Percentiles rank a stretch among this genome's conserved stretches.
phyloP scores from a whole-genome alignment of 129 eudicot species.

The Oenanthe sinensis region DNA sequence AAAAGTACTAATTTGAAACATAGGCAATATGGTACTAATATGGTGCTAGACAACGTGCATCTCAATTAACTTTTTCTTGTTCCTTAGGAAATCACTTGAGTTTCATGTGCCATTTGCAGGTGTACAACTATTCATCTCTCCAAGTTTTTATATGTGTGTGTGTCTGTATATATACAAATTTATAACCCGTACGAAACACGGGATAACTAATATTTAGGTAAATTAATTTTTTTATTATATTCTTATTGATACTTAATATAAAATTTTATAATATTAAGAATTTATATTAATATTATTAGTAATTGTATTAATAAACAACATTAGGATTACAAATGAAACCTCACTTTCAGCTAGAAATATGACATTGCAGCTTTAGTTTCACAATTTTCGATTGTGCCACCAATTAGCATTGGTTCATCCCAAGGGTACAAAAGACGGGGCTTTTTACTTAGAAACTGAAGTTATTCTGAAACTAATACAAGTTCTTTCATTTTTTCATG shows the following conservation, averaged over 20 bases:
- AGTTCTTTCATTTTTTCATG: conserved; percentile 10
- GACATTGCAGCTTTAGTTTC: background rate
- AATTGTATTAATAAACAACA: background rate
- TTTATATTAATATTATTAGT: no score
- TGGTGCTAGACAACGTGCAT: background rate
- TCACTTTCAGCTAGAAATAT: background rate
- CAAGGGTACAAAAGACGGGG: no score
- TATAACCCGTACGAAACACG: no score
- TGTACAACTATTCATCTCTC: background rate
- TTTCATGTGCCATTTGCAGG: no score
- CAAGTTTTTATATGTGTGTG: no score
- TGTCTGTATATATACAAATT: no score
- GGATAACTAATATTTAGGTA: no score
- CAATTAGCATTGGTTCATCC: no score
- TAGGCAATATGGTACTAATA: background rate
- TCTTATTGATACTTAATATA: no score
- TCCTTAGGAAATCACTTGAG: background rate
- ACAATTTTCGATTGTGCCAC: background rate
- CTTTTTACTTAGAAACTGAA: background rate
- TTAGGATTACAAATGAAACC: background rate
- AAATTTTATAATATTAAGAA: no score
- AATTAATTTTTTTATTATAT: no score
- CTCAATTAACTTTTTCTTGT: background rate
- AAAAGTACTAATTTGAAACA: background rate
- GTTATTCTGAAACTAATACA: conserved; percentile 18